phyloP scores from a whole-genome alignment of 2,329 filamentous ascomycete species.

The Ophiobolus disseminans region DNA sequence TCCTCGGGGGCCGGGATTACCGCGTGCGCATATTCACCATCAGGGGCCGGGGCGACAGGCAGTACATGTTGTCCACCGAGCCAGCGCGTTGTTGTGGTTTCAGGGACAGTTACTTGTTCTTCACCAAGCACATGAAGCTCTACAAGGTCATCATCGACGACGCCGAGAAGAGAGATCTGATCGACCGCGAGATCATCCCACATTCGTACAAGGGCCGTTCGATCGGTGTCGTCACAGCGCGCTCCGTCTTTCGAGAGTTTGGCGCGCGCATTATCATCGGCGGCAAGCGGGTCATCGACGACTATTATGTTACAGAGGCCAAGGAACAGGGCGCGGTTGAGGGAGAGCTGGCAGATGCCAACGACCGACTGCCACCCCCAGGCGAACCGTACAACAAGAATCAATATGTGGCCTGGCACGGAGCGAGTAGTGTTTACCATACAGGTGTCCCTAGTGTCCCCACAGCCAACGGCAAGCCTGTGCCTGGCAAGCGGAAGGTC shows the following conservation, averaged over 20 bases:
- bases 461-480: slow-evolving; percentile 72
- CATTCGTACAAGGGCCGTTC: slow-evolving; percentile 98
- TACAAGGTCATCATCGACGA: slow-evolving; percentile 99
- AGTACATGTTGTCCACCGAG: slow-evolving; percentile 99
- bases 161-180: slow-evolving; percentile 95
- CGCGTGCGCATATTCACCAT: slow-evolving; percentile 95
- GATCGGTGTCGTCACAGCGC: slow-evolving; percentile 94
- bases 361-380: slow-evolving; percentile 76
- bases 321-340: slow-evolving; percentile 80
- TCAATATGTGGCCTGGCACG: slow-evolving; percentile 98
- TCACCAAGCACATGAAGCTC: slow-evolving; percentile 94
- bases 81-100: slow-evolving; percentile 96
- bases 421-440: slow-evolving; percentile 94
- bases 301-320: slow-evolving; percentile 82
- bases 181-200: slow-evolving; percentile 92
- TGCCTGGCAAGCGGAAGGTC: slow-evolving; percentile 80
- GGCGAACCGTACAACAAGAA: slow-evolving; percentile 97
- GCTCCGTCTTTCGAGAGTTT: slow-evolving; percentile 96
- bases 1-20: slow-evolving; percentile 87
- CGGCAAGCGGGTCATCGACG: slow-evolving; percentile 83
- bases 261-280: slow-evolving; percentile 93
- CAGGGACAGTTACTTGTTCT: slow-evolving; percentile 97
- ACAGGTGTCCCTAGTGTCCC: slow-evolving; percentile 80
- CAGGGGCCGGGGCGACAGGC: slow-evolving; percentile 77
- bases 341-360: slow-evolving; percentile 89